Evolutionary conservation across 257 asterid genomes (phyloP), one percentile per base, ranked within the genome.

Genomic region (Gynochthodes officinalis): DNA sequence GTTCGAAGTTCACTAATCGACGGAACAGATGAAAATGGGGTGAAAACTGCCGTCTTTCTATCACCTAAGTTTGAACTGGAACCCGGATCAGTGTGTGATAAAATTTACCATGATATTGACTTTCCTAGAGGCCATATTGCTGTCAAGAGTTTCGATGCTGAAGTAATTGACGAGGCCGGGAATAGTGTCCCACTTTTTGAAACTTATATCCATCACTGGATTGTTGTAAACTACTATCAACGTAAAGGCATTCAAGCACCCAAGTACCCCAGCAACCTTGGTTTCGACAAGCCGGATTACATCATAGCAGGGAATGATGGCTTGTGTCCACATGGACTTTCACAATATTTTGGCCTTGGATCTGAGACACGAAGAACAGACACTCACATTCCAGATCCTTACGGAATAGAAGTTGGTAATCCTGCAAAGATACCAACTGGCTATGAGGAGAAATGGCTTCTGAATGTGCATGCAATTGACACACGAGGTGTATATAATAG

Each of bases 381-480:
- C 55, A 80, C 88, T 4, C 23, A 70, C 6, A 83, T 91, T 42
- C 98, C 97, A 0, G 95, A 83, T 57, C 97, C 97, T 52, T 90
- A 89, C 48, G 95, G 93, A 10, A 89, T 93, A 54, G 95, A 85
- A 76, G 74, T 87, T 12, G 97, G 97, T 23, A 84, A 81, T 74
- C 85, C 86, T 6, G 84, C 42, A 0, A 84, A 79, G 16, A 68
- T 84, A 58, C 96, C 98, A 3, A 67, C 62, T 46, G 98, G 92
- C 7, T 87, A 81, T 28, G 98, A 90, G 77, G 96, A 87, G 79
- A 72, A 64, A 28, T 93, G 96, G 96, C 5, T 85, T 82, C 86
- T 90, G 48, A 89, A 89, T 69, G 89, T 93, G 43, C 98, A 93
- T 18, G 96, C 93, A 7, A 93, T 93, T 46, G 98, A 93, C 74